These are phyloP conservation scores for Cnidoscolus chayamansa DNA, from an alignment of 441 rosid genomes.

Conservation along the genomic window DNA sequence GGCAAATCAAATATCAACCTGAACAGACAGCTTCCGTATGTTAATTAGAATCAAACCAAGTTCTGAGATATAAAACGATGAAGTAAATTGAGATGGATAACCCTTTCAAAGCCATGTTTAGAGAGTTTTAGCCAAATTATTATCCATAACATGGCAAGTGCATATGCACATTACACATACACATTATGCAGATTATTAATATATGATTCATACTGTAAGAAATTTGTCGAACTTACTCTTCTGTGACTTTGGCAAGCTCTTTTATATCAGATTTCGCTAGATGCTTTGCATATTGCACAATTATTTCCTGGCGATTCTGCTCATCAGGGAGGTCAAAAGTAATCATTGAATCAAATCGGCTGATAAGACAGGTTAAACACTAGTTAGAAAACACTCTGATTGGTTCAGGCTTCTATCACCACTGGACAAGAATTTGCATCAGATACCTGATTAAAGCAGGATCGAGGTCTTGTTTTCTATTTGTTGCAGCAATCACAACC, in stretches of 20 bases:
- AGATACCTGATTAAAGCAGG: constrained; percentile 80
- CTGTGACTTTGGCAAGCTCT: constrained; percentile 63
- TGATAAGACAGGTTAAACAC: constrained; percentile 26
- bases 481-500: constrained; percentile 87
- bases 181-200: too few species aligned
- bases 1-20: not conserved
- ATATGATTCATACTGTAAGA: not conserved
- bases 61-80: not conserved
- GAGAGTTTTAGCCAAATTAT: not conserved
- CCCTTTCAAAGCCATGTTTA: constrained; percentile 1
- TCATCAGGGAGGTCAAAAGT: constrained; percentile 69
- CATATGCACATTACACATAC: not conserved
- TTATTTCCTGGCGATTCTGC: constrained; percentile 65
- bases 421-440: not conserved
- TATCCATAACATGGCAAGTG: not conserved
- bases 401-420: constrained; percentile 2
- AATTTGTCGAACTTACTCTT: constrained; percentile 40
- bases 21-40: not conserved
- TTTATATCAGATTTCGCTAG: constrained; percentile 56
- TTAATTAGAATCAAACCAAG: not conserved
- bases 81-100: not conserved
- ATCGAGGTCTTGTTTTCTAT: constrained; percentile 92
- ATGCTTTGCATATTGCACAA: constrained; percentile 85
- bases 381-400: constrained; percentile 16
- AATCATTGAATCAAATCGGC: constrained; percentile 91